A percentile compares a stretch with the other conserved stretches of the same genome.
These are phyloP conservation scores for Quercus lobata DNA, from an alignment of 331 rosid species.

Conservation along the genomic window DNA sequence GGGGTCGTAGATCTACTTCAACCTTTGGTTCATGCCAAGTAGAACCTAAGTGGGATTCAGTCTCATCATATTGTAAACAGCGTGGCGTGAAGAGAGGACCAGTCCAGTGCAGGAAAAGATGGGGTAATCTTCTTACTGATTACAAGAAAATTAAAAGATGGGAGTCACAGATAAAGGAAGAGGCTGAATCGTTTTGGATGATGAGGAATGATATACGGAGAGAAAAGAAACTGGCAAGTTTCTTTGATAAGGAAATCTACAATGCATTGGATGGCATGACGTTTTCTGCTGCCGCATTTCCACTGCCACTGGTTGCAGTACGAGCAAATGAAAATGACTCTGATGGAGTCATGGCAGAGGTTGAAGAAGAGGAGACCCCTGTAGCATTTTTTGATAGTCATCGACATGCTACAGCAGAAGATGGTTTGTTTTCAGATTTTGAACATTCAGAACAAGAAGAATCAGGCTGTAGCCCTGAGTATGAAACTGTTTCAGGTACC, in stretches of 20 bases:
- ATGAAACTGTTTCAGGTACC: constrained; percentile 16
- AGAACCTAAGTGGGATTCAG: constrained; percentile 49
- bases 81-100: constrained; percentile 40
- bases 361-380: constrained; percentile 16
- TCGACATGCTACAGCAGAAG: no score
- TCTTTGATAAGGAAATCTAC: constrained; percentile 50
- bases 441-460: constrained; percentile 2
- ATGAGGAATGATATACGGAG: constrained; percentile 51
- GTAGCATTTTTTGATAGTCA: constrained; percentile 30
- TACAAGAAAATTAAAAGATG: constrained; percentile 42
- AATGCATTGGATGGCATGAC: constrained; percentile 38
- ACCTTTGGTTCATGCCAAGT: constrained; percentile 13
- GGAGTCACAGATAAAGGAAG: constrained; percentile 27
- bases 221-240: constrained; percentile 48
- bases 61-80: constrained; percentile 38
- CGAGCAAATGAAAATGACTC: constrained; percentile 4
- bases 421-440: no score
- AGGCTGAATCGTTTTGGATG: constrained; percentile 45
- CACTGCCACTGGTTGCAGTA: constrained; percentile 23
- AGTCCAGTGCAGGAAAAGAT: constrained; percentile 24
- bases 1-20: constrained; percentile 16
- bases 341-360: constrained; percentile 2
- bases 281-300: constrained; percentile 32
- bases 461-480: constrained; percentile 31
- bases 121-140: no score